Base-by-base conservation (phyloP, 2,329 filamentous ascomycete genomes). In the Fusarium staphyleae region DNA sequence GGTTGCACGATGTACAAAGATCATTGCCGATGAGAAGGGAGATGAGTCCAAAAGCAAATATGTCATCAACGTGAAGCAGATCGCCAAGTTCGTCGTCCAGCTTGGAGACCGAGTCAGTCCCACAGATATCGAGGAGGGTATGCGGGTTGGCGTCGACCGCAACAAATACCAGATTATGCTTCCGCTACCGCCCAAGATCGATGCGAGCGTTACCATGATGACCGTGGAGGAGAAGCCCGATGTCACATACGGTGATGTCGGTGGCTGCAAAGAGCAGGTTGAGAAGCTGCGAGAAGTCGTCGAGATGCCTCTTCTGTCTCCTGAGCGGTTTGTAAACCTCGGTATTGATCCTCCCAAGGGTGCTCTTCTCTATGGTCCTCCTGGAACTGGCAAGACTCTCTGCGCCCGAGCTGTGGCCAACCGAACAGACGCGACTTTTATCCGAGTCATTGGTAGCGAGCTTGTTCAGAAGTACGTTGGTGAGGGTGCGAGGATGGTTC, bases 61-160 rank as follows among this genome's bases (percentile, higher is more conserved):
- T 80, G 93, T 99, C 70, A 99, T 99, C 84, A 99, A 99, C 77
- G 93, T 99, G 67, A 99, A 99, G 82, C 95, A 99, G 77, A 99
- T 99, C 70, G 95, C 95, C 70, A 99, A 99, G 79, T 99, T 99
- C 70, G 95, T 99, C 43, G 95, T 99, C 63, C 95, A 97, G 76
- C 86, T 99, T 45, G 95, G 95, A 67, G 95, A 99, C 73, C 89
- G 95, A 62, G 95, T 99, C 66, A 96, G 90, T 71, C 95, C 95
- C 42, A 98, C 95, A 66, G 95, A 99, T 86, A 99, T 99, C 69
- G 95, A 99, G 73, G 95, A 99, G 76, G 95, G 95, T 62, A 99
- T 99, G 95, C 87, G 95, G 66, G 95, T 99, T 57, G 95, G 93
- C 76, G 95, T 99, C 73, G 95, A 99, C 76, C 85, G 95, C 52